Evolutionary conservation across 176 grass and related monocot genomes (phyloP).

Genomic region (Elaeis guineensis): DNA sequence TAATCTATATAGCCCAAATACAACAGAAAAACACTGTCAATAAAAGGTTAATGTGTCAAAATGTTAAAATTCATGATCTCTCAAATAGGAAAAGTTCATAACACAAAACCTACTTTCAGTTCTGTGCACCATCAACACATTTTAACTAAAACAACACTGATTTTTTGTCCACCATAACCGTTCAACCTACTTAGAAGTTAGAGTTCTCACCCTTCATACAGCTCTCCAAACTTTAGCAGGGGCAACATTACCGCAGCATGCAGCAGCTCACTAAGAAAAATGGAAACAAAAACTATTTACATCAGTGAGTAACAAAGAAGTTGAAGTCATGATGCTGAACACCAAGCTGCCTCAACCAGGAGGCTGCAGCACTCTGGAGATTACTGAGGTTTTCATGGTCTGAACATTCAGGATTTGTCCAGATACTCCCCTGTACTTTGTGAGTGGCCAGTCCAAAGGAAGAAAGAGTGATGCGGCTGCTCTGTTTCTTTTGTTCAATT

Average conservation of each 20-base stretch:
- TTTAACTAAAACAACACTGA: no score
- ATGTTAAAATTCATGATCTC: no score
- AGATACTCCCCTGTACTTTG: constrained; percentile 41
- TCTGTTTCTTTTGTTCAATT: neutral
- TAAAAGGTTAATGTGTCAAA: no score
- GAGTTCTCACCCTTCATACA: no score
- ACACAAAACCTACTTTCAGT: no score
- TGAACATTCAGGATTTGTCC: constrained; percentile 28
- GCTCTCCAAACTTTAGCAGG: no score
- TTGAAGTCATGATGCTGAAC: constrained; percentile 58
- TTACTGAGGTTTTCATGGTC: constrained; percentile 1
- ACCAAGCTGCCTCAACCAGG: constrained; percentile 71
- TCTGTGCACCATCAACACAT: no score
- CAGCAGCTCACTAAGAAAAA: neutral
- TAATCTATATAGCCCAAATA: no score
- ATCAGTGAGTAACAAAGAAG: constrained; percentile 45
- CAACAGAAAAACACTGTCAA: no score
- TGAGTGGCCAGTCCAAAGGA: constrained; percentile 58
- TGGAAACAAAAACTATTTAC: neutral
- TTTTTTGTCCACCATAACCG: no score
- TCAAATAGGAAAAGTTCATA: no score
- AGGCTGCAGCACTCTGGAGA: constrained; percentile 37
- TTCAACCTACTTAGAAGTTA: no score
- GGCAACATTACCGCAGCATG: neutral
- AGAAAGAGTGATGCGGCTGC: constrained; percentile 18